These are phyloP conservation scores for Ligustrum vulgare DNA, from an alignment of 257 asterid genomes.

Conservation along the genomic window DNA sequence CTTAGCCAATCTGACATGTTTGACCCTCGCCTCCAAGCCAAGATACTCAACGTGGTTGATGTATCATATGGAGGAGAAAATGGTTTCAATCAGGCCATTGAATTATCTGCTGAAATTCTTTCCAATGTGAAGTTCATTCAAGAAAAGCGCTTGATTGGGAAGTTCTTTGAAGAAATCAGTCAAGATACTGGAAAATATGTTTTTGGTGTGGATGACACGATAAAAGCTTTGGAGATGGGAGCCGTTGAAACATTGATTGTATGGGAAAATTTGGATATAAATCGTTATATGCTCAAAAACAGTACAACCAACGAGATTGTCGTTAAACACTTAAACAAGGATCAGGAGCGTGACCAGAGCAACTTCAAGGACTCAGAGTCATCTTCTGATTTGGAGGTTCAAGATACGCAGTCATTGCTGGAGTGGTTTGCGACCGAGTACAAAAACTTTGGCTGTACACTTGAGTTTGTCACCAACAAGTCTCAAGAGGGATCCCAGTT, in stretches of 20 bases:
- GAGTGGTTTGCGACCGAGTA: slow-evolving; percentile 71
- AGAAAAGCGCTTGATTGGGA: slow-evolving; percentile 59
- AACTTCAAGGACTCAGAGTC: slow-evolving; percentile 46
- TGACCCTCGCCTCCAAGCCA: slow-evolving; percentile 64
- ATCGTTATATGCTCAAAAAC: slow-evolving; percentile 45
- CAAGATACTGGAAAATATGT: slow-evolving; percentile 69
- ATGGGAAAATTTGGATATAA: slow-evolving; percentile 59
- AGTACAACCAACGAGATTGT: slow-evolving; percentile 43
- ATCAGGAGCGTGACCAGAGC: slow-evolving; percentile 52
- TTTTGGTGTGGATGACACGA: slow-evolving; percentile 58
- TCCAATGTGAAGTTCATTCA: slow-evolving; percentile 68
- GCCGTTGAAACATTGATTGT: slow-evolving; percentile 64
- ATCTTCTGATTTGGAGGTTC: slow-evolving; percentile 50
- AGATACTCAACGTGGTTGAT: slow-evolving; percentile 61
- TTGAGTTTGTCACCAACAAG: slow-evolving; percentile 58
- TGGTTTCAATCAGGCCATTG: slow-evolving; percentile 67
- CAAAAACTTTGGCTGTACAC: slow-evolving; percentile 58
- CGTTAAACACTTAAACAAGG: slow-evolving; percentile 45
- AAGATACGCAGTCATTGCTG: slow-evolving; percentile 50
- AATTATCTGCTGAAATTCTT: slow-evolving; percentile 57
- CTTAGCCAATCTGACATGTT: slow-evolving; percentile 66
- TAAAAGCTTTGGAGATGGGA: slow-evolving; percentile 61
- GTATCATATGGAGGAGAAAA: slow-evolving; percentile 71
- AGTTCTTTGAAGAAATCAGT: slow-evolving; percentile 62
- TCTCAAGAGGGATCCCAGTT: slow-evolving; percentile 69